These are phyloP conservation scores for Rhizophora mangle DNA, from an alignment of 345 rosid species.

Conservation along the genomic window DNA sequence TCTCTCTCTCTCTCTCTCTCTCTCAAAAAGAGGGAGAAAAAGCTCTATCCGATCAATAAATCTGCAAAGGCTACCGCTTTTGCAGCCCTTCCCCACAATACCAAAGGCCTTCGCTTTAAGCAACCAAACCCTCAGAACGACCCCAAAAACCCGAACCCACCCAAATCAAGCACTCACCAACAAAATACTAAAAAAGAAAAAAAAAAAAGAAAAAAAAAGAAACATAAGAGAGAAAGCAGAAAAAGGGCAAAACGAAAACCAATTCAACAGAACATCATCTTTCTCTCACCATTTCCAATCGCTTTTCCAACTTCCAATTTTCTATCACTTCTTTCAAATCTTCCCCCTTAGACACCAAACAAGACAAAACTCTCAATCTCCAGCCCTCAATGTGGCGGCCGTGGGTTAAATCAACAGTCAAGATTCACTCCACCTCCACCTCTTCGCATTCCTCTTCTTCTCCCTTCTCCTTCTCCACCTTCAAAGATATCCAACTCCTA, in stretches of 20 bases:
- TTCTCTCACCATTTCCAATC: neutral
- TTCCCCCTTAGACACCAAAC: neutral
- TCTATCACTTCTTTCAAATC: neutral
- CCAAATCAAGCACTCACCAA: neutral
- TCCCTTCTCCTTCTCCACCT: conserved; percentile 27
- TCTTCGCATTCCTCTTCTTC: conserved; percentile 24
- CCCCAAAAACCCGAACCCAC: neutral
- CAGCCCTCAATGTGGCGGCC: conserved; percentile 81
- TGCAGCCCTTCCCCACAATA: conserved; percentile 1
- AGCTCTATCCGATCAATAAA: neutral
- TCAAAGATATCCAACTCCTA: conserved; percentile 19
- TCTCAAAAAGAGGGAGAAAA: no score
- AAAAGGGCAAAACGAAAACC: neutral
- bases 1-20: no score
- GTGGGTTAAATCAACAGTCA: conserved; percentile 61
- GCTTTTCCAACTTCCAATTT: neutral
- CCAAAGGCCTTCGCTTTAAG: neutral
- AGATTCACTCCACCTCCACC: conserved; percentile 37
- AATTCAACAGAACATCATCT: neutral
- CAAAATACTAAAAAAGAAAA: no score
- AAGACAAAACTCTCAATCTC: neutral
- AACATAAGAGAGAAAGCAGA: neutral
- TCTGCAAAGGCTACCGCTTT: conserved; percentile 10
- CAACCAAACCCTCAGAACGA: neutral
- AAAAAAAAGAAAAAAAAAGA: no score